Conservation (phyloP, 306 rosid genomes). For the Arachis hypogaea region DNA sequence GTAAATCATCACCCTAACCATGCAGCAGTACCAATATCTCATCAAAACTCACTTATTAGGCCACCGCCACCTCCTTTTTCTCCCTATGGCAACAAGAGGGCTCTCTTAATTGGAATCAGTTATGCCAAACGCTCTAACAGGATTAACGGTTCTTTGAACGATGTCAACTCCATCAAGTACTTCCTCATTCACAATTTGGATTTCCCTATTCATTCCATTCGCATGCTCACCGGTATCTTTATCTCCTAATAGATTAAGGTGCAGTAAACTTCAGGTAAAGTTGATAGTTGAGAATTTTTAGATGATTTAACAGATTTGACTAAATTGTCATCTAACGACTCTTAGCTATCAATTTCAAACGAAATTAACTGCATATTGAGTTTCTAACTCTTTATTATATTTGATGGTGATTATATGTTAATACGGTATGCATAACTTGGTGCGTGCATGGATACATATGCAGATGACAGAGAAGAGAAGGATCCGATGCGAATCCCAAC, state of each 20-base stretch:
- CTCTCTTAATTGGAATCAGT: constrained; percentile 42
- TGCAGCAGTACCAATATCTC: too few species aligned
- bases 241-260: too few species aligned
- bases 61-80: constrained; percentile 29
- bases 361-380: too few species aligned
- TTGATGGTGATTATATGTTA: too few species aligned
- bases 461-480: constrained; percentile 54
- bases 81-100: constrained; percentile 45
- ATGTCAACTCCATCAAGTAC: constrained; percentile 53
- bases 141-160: constrained; percentile 55
- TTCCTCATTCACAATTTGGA: constrained; percentile 51
- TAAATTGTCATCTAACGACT: too few species aligned
- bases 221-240: constrained; percentile 60
- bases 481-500: constrained; percentile 59
- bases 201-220: constrained; percentile 55
- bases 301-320: too few species aligned
- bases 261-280: too few species aligned
- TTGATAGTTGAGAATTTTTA: too few species aligned
- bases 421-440: too few species aligned
- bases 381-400: too few species aligned
- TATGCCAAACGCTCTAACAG: constrained; percentile 17
- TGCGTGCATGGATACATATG: constrained; percentile 6
- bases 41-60: background rate
- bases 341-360: too few species aligned
- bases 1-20: too few species aligned